Conservation (phyloP, 1,284 basidiomycete species). For the Moesziomyces antarcticus region DNA sequence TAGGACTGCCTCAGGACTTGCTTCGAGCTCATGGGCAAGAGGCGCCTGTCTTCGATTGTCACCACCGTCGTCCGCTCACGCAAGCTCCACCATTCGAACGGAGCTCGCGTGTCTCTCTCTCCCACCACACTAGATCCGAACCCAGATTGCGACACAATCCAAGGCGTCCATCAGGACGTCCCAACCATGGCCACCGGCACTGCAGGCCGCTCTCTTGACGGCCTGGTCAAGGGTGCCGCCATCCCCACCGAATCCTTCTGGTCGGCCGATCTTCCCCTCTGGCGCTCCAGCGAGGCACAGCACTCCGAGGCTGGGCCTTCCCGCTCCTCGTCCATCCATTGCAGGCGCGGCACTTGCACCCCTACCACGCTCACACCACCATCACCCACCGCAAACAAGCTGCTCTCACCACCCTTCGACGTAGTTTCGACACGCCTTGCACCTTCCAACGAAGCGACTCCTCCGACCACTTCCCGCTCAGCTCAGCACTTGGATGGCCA, state of each 20-base stretch:
- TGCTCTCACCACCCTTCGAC: constrained; percentile 6
- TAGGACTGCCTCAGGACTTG: background rate
- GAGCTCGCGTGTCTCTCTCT: constrained; percentile 8
- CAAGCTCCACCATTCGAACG: constrained; percentile 7
- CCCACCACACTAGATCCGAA: constrained; percentile 2
- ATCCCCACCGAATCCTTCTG: constrained; percentile 21
- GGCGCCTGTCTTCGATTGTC: constrained; percentile 35
- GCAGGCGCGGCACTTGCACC: constrained; percentile 6
- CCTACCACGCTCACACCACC: constrained; percentile 4
- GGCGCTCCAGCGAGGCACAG: constrained; percentile 1
- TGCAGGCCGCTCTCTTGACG: constrained; percentile 24
- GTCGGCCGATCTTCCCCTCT: constrained; percentile 6
- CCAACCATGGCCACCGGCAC: constrained; percentile 29
- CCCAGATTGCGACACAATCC: background rate
- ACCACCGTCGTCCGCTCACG: constrained; percentile 12
- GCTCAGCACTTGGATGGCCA: too few species aligned
- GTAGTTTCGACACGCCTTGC: constrained; percentile 1
- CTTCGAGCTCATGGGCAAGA: constrained; percentile 30
- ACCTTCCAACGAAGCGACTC: background rate
- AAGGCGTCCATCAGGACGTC: constrained; percentile 24
- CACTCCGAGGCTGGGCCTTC: constrained; percentile 3
- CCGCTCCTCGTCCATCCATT: constrained; percentile 15
- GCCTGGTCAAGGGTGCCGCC: constrained; percentile 14
- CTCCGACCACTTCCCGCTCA: too few species aligned
- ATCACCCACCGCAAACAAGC: constrained; percentile 9